Evolutionary conservation across 352 stramenopile genomes (phyloP).

Genomic region (Phytopythium aichiense): DNA sequence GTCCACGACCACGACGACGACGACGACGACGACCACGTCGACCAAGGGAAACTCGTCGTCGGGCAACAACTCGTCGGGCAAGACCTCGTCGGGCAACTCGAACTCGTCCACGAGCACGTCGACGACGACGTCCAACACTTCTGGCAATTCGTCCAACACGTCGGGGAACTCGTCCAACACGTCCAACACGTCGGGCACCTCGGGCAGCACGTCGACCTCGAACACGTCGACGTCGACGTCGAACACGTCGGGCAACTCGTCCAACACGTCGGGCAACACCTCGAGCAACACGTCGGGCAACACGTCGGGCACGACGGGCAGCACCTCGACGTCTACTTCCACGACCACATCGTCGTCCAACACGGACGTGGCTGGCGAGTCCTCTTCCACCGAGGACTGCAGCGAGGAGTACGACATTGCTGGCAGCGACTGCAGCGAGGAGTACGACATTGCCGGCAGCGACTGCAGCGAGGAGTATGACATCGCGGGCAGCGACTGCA

Average conservation of each 20-base stretch:
- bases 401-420: slow-evolving; percentile 22
- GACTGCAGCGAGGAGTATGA: slow-evolving; percentile 26
- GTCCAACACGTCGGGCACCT: slow-evolving; percentile 4
- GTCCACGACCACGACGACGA: neutral
- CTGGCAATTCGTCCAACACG: slow-evolving; percentile 2
- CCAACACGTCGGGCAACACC: slow-evolving; percentile 4
- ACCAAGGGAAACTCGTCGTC: neutral
- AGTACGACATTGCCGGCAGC: slow-evolving; percentile 14
- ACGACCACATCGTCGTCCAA: slow-evolving; percentile 10
- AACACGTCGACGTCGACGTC: slow-evolving; percentile 2
- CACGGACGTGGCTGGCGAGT: slow-evolving; percentile 8
- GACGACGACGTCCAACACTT: slow-evolving; percentile 6
- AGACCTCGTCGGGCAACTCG: slow-evolving; percentile 4
- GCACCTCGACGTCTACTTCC: slow-evolving; percentile 3
- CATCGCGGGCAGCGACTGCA: slow-evolving; percentile 26
- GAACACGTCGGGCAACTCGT: neutral
- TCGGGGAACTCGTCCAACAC: slow-evolving; percentile 5
- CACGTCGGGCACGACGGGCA: slow-evolving; percentile 7
- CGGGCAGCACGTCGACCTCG: slow-evolving; percentile 5
- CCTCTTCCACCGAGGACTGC: slow-evolving; percentile 9
- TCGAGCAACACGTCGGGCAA: slow-evolving; percentile 1
- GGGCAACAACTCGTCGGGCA: neutral
- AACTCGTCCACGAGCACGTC: slow-evolving; percentile 6
- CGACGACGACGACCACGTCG: neutral
- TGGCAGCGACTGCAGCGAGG: slow-evolving; percentile 19